Evolutionary conservation across 306 rosid species (phyloP).

Genomic region (Mimosa pudica): DNA sequence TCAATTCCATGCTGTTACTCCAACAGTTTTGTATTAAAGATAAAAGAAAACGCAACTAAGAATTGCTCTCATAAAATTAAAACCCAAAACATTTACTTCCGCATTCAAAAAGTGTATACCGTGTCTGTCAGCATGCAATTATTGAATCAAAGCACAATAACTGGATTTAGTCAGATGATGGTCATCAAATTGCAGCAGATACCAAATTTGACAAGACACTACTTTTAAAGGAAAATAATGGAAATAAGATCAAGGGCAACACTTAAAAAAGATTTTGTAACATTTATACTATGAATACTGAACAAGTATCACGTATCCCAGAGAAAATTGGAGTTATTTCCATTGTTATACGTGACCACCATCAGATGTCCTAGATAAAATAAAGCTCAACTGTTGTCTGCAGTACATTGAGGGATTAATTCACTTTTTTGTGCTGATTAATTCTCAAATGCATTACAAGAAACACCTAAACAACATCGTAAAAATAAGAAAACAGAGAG

Average conservation of each 20-base stretch:
- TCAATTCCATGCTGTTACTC: slow-evolving; percentile 25
- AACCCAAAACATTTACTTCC: slow-evolving; percentile 9
- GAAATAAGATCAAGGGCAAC: neutral
- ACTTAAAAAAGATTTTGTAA: neutral
- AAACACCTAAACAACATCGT: neutral
- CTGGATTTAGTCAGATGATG: neutral
- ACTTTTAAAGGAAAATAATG: neutral
- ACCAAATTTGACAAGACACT: neutral
- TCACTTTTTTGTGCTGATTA: neutral
- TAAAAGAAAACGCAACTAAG: neutral
- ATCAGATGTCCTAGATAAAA: neutral
- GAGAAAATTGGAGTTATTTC: neutral
- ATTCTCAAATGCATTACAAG: neutral
- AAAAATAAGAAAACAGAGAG: neutral
- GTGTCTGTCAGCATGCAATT: slow-evolving; percentile 10
- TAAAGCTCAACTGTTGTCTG: neutral
- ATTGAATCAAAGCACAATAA: neutral
- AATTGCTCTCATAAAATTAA: neutral
- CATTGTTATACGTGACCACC: neutral
- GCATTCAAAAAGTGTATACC: neutral
- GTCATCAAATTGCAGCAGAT: neutral
- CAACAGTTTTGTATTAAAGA: neutral
- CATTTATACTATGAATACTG: neutral
- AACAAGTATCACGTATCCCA: too few species aligned
- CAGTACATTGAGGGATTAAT: neutral